Evolutionary conservation across 306 rosid species (phyloP), one percentile per base, ranked within the genome.

Genomic region (Pyrus communis): DNA sequence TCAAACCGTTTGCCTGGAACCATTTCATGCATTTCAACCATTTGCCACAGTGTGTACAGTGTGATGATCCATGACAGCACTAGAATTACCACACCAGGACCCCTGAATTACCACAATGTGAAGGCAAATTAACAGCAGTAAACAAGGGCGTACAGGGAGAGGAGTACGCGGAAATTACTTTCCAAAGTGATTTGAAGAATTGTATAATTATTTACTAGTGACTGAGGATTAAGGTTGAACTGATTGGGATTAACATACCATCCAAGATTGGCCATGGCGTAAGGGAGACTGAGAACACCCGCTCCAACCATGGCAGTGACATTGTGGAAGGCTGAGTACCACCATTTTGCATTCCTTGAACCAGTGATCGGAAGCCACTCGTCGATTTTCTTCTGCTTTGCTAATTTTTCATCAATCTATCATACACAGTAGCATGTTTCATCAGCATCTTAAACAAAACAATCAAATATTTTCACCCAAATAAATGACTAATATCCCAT

Each of bases 301-400:
- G 92, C 92, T 18, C 92, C 92, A 33, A 88, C 92, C 92, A 88
- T 88, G 86, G 92, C 92, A 2, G 89, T 86, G 22, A 88, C 87
- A 80, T 88, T 88, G 88, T 88, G 92, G 79, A 88, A 86, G 69
- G 92, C 88, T 2, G 92, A 84, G 84, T 86, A 86, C 89, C 89
- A 88, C 92, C 92, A 88, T 84, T 88, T 88, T 75, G 90, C 92
- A 42, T 86, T 86, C 70, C 92, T 86, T 14, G 92, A 78, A 61
- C 81, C 80, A 75, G 88, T 84, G 49, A 88, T 84, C 9, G 92
- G 92, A 79, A 88, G 92, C 92, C 90, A 86, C 1, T 88, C 92
- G 4, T 88, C 86, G 2, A 88, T 84, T 8, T 78, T 82, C 71
- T 86, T 88, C 46, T 85, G 74, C 62, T 49, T 85, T 4, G 71